Conservation (phyloP, 345 rosid genomes). For the Rubroshorea leprosula region DNA sequence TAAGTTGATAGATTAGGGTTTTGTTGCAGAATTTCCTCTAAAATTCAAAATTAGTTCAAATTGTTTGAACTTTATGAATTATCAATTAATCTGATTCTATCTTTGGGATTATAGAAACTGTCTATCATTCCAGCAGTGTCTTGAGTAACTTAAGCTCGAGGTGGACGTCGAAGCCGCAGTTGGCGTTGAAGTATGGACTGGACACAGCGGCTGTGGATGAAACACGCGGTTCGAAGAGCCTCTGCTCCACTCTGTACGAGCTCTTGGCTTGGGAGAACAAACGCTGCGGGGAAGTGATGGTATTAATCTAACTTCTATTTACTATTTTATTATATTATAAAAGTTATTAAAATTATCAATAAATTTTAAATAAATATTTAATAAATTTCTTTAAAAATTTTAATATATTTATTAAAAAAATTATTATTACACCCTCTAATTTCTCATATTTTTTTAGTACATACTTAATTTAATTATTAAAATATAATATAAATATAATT, state of each 20-base stretch:
- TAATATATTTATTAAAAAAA: no score
- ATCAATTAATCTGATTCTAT: neutral
- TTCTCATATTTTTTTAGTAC: no score
- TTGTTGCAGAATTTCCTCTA: neutral
- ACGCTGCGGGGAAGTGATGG: conserved; percentile 90
- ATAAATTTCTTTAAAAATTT: no score
- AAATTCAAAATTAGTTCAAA: neutral
- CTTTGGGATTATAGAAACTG: conserved; percentile 54
- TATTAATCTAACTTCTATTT: no score
- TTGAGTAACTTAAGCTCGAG: conserved; percentile 86
- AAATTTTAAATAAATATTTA: no score
- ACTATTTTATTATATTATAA: no score
- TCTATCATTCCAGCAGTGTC: conserved; percentile 87
- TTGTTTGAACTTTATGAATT: conserved; percentile 1
- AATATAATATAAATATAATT: no score
- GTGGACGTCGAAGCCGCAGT: conserved; percentile 96
- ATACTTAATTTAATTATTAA: no score
- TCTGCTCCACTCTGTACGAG: conserved; percentile 75
- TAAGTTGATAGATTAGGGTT: conserved; percentile 21
- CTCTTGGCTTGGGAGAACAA: conserved; percentile 98
- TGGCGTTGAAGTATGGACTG: conserved; percentile 80
- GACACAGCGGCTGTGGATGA: conserved; percentile 54
- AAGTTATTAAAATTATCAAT: no score
- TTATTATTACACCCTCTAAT: no score
- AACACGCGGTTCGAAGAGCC: conserved; percentile 64